Percentiles rank a stretch among this genome's conserved stretches.
Conservation (phyloP, 2,329 filamentous ascomycete species). For the Paracamarosporium sp. region DNA sequence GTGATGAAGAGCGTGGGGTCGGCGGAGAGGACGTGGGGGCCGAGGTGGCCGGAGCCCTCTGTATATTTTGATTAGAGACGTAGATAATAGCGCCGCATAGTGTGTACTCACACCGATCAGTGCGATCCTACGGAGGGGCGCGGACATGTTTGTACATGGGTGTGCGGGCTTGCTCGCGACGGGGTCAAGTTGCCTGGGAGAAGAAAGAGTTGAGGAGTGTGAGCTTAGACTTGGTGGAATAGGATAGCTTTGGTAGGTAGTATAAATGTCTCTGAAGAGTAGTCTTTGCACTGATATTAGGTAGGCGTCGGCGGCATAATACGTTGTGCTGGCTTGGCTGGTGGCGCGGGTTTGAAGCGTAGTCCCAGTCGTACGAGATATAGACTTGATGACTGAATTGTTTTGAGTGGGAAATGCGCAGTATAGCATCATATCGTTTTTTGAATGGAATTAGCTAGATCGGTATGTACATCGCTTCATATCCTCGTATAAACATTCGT, state of each 20-base stretch:
- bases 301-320: background rate
- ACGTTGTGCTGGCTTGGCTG: background rate
- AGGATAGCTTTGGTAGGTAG: background rate
- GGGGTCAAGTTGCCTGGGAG: background rate
- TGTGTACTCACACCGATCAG: background rate
- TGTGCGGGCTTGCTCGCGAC: background rate
- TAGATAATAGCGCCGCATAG: too few relatives aligned
- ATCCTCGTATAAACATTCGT: conserved; percentile 2
- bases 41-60: background rate
- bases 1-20: background rate
- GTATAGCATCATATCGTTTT: background rate
- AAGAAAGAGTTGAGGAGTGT: background rate
- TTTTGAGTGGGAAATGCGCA: background rate
- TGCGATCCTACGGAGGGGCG: background rate
- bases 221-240: too few relatives aligned
- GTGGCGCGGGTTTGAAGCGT: background rate
- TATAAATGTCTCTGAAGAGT: background rate
- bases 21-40: background rate
- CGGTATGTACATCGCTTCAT: background rate
- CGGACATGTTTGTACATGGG: background rate
- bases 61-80: background rate
- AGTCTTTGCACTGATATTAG: background rate
- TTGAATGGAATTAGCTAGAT: background rate
- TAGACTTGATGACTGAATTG: background rate
- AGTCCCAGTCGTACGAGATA: background rate